Conservation (phyloP, 164 flowering plant species). For the Annona squamosa region DNA sequence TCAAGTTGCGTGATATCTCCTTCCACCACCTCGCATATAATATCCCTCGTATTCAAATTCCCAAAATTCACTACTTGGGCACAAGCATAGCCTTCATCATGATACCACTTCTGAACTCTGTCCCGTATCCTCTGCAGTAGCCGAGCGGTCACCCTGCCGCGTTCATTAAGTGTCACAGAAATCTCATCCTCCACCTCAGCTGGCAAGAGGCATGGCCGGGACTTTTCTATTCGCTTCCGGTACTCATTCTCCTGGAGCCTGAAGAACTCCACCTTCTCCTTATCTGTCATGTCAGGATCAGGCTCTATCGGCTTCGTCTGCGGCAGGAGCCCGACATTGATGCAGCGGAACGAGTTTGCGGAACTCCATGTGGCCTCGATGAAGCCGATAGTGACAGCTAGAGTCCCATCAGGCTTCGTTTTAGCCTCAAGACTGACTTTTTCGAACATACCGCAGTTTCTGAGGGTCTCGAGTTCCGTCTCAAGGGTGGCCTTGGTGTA, state of each 20-base stretch:
- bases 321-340: constrained; percentile 82
- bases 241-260: constrained; percentile 80
- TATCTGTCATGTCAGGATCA: constrained; percentile 79
- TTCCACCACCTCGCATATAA: constrained; percentile 98
- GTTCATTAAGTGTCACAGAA: constrained; percentile 52
- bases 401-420: constrained; percentile 78
- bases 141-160: constrained; percentile 80
- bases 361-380: constrained; percentile 80
- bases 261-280: constrained; percentile 60
- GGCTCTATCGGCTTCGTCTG: constrained; percentile 67
- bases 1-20: constrained; percentile 84
- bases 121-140: constrained; percentile 83
- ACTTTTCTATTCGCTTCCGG: constrained; percentile 60
- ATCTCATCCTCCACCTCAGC: constrained; percentile 48
- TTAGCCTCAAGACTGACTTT: constrained; percentile 75
- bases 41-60: constrained; percentile 86
- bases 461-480: constrained; percentile 83
- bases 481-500: constrained; percentile 63
- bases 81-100: constrained; percentile 91
- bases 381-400: constrained; percentile 54
- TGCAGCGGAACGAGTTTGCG: constrained; percentile 68
- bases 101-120: constrained; percentile 96
- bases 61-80: constrained; percentile 98
- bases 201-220: constrained; percentile 81
- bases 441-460: constrained; percentile 94